Conservation (phyloP, 2,329 filamentous ascomycete genomes). For the Cladosporium sp. region DNA sequence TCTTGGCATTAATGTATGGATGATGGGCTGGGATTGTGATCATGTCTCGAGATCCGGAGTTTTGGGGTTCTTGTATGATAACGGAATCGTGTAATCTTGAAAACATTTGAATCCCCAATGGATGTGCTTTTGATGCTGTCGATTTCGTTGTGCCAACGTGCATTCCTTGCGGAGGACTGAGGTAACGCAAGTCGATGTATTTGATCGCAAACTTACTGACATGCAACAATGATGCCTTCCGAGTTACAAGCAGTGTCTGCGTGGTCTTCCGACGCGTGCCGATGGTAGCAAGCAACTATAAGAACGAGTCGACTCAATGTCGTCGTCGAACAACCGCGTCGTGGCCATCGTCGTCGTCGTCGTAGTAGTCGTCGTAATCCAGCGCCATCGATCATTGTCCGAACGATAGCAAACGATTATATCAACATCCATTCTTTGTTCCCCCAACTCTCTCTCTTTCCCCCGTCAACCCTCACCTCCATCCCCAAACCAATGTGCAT, state of each 20-base stretch:
- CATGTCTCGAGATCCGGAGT: neutral
- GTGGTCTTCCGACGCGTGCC: too few relatives aligned
- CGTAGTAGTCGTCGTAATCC: neutral
- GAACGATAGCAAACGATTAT: neutral
- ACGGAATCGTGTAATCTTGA: too few relatives aligned
- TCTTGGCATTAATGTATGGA: neutral
- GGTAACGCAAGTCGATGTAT: too few relatives aligned
- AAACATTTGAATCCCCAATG: neutral
- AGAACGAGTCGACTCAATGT: too few relatives aligned
- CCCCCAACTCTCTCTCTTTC: neutral
- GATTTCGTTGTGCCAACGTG: neutral
- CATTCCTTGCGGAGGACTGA: too few relatives aligned
- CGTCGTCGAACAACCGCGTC: too few relatives aligned
- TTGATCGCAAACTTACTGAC: too few relatives aligned
- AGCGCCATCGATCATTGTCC: neutral
- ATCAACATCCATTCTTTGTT: neutral
- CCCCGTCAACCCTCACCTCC: neutral
- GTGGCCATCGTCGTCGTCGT: neutral
- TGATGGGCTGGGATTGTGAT: too few relatives aligned
- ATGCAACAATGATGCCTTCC: too few relatives aligned
- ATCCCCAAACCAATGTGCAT: neutral
- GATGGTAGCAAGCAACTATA: too few relatives aligned
- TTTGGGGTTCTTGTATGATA: neutral
- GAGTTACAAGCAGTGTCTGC: too few relatives aligned
- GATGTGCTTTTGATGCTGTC: neutral